These are phyloP conservation scores for Thelephora aurantiotincta DNA, from an alignment of 768 basidiomycete species.

Conservation along the genomic window DNA sequence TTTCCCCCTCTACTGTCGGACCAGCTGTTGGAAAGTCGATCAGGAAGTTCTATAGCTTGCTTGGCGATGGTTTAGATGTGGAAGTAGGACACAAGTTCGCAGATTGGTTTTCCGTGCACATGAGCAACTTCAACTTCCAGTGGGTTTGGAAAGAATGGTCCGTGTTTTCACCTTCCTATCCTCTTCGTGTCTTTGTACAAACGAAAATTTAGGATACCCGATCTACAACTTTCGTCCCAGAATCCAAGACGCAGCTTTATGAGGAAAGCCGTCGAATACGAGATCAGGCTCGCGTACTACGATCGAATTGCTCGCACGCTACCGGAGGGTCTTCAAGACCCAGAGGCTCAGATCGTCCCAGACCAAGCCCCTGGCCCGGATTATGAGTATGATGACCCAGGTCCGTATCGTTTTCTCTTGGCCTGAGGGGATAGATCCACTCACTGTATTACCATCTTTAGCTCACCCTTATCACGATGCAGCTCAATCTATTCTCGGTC, in stretches of 20 bases:
- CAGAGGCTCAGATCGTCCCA: slow-evolving; percentile 48
- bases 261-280: slow-evolving; percentile 74
- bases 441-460: slow-evolving; percentile 14
- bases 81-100: slow-evolving; percentile 72
- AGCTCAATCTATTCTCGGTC: slow-evolving; percentile 60
- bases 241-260: slow-evolving; percentile 88
- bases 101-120: slow-evolving; percentile 92
- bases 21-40: slow-evolving; percentile 96
- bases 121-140: slow-evolving; percentile 95
- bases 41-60: slow-evolving; percentile 61
- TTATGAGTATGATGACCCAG: slow-evolving; percentile 72
- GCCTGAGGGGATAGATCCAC: neutral
- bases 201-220: slow-evolving; percentile 53
- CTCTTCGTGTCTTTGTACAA: neutral
- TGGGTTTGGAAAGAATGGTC: slow-evolving; percentile 99
- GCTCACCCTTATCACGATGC: slow-evolving; percentile 71
- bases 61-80: slow-evolving; percentile 81
- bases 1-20: slow-evolving; percentile 85
- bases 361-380: slow-evolving; percentile 64
- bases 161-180: slow-evolving; percentile 12
- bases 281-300: slow-evolving; percentile 84
- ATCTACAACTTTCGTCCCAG: slow-evolving; percentile 53
- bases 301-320: slow-evolving; percentile 85
- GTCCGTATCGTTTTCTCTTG: slow-evolving; percentile 24
- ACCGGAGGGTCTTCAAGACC: slow-evolving; percentile 64